Evolutionary conservation across 2,329 filamentous ascomycete genomes (phyloP).

Genomic region (Drechmeria coniospora): DNA sequence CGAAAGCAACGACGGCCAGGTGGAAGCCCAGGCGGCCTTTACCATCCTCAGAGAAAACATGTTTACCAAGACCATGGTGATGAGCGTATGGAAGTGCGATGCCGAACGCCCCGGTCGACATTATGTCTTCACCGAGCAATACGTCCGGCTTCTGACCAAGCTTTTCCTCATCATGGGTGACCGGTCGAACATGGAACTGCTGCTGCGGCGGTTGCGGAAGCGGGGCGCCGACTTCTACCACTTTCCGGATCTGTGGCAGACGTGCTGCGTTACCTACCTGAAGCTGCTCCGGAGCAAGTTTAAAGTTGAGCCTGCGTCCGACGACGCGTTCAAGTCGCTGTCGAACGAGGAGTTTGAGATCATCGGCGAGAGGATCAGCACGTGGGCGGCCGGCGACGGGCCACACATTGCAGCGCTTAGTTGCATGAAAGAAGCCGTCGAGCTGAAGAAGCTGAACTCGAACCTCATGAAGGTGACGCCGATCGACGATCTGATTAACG

Average conservation of each 20-base stretch:
- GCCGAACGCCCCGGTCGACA: constrained; percentile 70
- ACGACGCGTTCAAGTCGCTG: constrained; percentile 40
- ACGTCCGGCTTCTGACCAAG: constrained; percentile 66
- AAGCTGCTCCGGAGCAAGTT: constrained; percentile 35
- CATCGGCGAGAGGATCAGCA: constrained; percentile 34
- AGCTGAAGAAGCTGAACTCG: constrained; percentile 60
- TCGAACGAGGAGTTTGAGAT: constrained; percentile 42
- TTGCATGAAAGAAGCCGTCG: constrained; percentile 42
- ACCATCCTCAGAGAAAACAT: constrained; percentile 55
- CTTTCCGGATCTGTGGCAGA: constrained; percentile 44
- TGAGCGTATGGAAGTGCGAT: constrained; percentile 92
- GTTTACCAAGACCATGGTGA: constrained; percentile 88
- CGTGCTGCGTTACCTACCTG: constrained; percentile 37
- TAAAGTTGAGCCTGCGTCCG: constrained; percentile 27
- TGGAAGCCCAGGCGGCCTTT: constrained; percentile 65
- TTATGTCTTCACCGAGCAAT: constrained; percentile 81
- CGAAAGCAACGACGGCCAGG: constrained; percentile 30
- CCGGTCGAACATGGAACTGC: constrained; percentile 56
- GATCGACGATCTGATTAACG: constrained; percentile 87
- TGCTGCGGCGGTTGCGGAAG: constrained; percentile 66
- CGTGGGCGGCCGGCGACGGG: constrained; percentile 32
- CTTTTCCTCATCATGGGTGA: constrained; percentile 64
- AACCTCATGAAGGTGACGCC: constrained; percentile 70
- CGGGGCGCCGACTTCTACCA: constrained; percentile 63
- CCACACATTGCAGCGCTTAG: constrained; percentile 27